Base-by-base conservation (phyloP, 345 rosid species). In the Camelina hispida region DNA sequence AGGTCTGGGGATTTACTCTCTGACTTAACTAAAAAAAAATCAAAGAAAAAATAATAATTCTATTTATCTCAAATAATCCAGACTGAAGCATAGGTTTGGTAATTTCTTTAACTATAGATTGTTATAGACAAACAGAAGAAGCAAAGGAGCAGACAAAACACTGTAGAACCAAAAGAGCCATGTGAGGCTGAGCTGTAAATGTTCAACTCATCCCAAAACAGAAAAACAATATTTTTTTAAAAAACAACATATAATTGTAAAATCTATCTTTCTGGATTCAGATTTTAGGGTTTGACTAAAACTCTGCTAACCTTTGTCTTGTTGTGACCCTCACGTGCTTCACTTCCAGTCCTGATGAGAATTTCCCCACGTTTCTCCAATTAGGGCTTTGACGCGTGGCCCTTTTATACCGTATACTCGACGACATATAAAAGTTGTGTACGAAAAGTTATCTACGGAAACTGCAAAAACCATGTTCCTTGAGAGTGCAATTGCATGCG, bases 101-200 rank as follows among this genome's bases (percentile, higher is more conserved):
- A 56, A 46, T 2, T 46, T 6, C 37, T 65, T 46, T 12, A 18
- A 66, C 9, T 14, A 38, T 20, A 9, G 17, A 34, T 13, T 23
- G 60, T 37, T 57, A 58, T 51, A 66, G 78, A 66, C 52, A 67
- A 68, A 59, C 28, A 59, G 5, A 67, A 16, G 50, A 61, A 69
- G 62, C 35, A 32, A 73, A 62, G 50, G 32, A 74, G 74, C 47
- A 43, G 77, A 73, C 70, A 77, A 79, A 74, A 15, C 4, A 53
- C 77, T 68, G 69, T 43, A 42, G 30, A 55, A 51, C 50, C 38
- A 68, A 65, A 52, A 63, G 25, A 42, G 66, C 82, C 87, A 84
- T 84, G 87, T 84, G 87, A 68, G 66, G 12, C 69, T 75, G 81
- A 82, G 87, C 85, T 84, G 87, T 75, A 76, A 11, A 35, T 72